A percentile compares a stretch with the other conserved stretches of the same genome.
Evolutionary conservation across 495 filamentous ascomycete species (phyloP).

Genomic region (Recurvomyces mirabilis): DNA sequence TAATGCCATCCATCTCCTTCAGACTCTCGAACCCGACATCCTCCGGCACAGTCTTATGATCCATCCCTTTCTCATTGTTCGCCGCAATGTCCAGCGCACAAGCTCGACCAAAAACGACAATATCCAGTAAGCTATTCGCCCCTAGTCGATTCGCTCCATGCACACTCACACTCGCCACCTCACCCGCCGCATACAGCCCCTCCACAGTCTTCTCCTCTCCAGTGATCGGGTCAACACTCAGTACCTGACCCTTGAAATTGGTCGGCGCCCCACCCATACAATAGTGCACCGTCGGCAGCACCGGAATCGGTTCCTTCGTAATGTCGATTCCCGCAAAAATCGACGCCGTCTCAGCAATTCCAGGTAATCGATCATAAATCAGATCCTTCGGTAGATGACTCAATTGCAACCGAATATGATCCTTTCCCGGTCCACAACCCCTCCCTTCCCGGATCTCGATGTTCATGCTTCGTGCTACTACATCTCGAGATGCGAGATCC

Average conservation of each 20-base stretch:
- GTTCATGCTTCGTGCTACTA: slow-evolving; percentile 95
- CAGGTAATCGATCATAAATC: slow-evolving; percentile 89
- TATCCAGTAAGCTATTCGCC: slow-evolving; percentile 92
- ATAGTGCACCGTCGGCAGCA: slow-evolving; percentile 95
- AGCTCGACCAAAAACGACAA: slow-evolving; percentile 93
- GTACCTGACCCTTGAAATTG: slow-evolving; percentile 89
- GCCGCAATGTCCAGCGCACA: slow-evolving; percentile 93
- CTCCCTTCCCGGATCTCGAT: slow-evolving; percentile 93
- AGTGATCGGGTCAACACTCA: slow-evolving; percentile 61
- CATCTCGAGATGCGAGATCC: slow-evolving; percentile 89
- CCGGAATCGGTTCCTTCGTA: slow-evolving; percentile 90
- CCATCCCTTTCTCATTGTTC: slow-evolving; percentile 66
- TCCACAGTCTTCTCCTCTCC: slow-evolving; percentile 90
- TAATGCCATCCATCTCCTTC: slow-evolving; percentile 71
- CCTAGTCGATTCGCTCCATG: slow-evolving; percentile 95
- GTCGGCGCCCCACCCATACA: slow-evolving; percentile 99
- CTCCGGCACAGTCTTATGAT: slow-evolving; percentile 61
- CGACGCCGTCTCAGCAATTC: slow-evolving; percentile 94
- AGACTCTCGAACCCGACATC: slow-evolving; percentile 83
- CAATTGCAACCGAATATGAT: slow-evolving; percentile 94
- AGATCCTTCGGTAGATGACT: slow-evolving; percentile 84
- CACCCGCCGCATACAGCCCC: slow-evolving; percentile 90
- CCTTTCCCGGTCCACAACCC: slow-evolving; percentile 90
- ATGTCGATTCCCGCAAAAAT: slow-evolving; percentile 97
- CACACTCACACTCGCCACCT: slow-evolving; percentile 93